Percentiles rank a stretch among this genome's conserved stretches.
phyloP scores from a whole-genome alignment of 441 rosid species.

The Euphorbia celastroides region DNA sequence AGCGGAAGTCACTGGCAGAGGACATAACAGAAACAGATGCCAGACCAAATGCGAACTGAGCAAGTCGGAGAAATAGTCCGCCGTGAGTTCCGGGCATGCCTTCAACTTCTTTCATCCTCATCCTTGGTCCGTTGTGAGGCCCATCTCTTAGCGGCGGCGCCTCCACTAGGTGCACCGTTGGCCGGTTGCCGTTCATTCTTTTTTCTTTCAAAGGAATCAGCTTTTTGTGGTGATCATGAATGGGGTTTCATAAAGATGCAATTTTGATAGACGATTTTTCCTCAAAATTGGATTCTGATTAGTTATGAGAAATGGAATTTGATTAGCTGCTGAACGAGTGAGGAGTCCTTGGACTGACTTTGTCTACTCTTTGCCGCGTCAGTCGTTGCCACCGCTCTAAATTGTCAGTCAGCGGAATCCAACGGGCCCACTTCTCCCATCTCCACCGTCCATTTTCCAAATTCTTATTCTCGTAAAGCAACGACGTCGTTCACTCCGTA shows the following conservation, averaged over 20 bases:
- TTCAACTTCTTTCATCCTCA: slow-evolving; percentile 73
- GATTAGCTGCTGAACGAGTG: neutral
- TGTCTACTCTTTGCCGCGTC: slow-evolving; percentile 14
- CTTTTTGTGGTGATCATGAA: neutral
- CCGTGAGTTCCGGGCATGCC: slow-evolving; percentile 89
- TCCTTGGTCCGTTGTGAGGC: slow-evolving; percentile 38
- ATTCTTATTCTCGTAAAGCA: neutral
- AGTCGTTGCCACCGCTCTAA: neutral
- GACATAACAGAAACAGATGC: slow-evolving; percentile 65
- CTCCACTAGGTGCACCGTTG: slow-evolving; percentile 77
- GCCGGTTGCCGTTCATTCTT: slow-evolving; percentile 55
- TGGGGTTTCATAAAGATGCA: neutral
- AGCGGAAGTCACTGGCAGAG: slow-evolving; percentile 59
- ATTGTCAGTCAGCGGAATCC: neutral
- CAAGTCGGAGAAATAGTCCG: slow-evolving; percentile 60
- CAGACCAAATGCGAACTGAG: slow-evolving; percentile 49
- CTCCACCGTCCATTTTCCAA: neutral
- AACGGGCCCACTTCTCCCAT: neutral
- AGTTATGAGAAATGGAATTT: neutral
- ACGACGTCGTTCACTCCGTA: neutral
- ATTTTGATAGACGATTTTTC: neutral
- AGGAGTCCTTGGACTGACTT: neutral
- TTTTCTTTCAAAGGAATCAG: neutral
- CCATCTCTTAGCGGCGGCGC: slow-evolving; percentile 58
- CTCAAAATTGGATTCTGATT: neutral